phyloP scores from a whole-genome alignment of 2,329 filamentous ascomycete genomes.

The Aspergillus fructus region DNA sequence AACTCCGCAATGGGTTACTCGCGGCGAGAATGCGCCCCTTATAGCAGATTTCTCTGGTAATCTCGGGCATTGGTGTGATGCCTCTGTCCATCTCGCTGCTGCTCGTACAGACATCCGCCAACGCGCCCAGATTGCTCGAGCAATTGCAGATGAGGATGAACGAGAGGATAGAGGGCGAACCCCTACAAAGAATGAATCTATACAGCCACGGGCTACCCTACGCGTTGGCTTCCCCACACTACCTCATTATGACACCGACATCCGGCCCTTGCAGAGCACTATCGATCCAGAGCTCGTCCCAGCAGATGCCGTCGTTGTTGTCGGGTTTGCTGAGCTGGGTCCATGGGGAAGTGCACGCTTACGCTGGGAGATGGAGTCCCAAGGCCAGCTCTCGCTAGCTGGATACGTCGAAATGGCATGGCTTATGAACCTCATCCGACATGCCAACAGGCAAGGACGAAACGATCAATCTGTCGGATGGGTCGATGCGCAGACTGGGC shows the following conservation, averaged over 20 bases:
- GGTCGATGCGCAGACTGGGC: not conserved
- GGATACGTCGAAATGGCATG: constrained; percentile 7
- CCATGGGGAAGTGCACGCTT: constrained; percentile 2
- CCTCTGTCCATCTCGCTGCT: not conserved
- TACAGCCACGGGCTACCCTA: not conserved
- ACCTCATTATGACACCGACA: not conserved
- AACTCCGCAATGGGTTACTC: not conserved
- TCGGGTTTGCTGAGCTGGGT: constrained; percentile 4
- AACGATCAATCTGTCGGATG: not conserved
- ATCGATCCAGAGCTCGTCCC: not conserved
- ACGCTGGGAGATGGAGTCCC: constrained; percentile 9
- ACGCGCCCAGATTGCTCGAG: not conserved
- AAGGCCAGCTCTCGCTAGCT: not conserved
- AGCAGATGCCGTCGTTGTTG: not conserved
- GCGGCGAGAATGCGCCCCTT: not conserved
- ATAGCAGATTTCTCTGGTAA: not conserved
- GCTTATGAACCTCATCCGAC: constrained; percentile 1
- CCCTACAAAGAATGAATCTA: not conserved
- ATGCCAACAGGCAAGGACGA: not conserved
- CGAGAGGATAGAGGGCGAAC: not conserved
- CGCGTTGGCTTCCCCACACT: not conserved
- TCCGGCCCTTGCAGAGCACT: not conserved
- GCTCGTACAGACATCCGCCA: not conserved
- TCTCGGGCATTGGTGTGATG: not conserved
- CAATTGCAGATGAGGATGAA: not conserved